Conservation (phyloP, 192 early-diverging fungal species). For the Phlyctochytrium arcticum region DNA sequence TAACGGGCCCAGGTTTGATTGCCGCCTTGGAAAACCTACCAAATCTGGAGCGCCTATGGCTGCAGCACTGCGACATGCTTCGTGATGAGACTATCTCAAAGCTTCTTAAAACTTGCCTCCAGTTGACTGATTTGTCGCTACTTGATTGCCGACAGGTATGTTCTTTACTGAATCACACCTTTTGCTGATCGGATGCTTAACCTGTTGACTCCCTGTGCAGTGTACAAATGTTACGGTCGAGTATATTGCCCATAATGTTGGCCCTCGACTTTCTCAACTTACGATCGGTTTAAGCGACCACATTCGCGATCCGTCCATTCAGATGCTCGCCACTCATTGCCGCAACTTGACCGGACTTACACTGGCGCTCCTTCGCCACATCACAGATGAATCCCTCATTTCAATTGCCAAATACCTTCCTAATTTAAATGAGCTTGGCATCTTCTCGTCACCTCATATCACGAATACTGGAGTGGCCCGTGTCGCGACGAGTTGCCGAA, state of each 20-base stretch:
- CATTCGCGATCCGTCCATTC: constrained; percentile 30
- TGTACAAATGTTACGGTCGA: constrained; percentile 1
- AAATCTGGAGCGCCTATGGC: constrained; percentile 8
- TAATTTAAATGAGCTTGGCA: constrained; percentile 23
- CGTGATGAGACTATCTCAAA: neutral
- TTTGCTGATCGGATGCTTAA: neutral
- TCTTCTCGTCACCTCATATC: constrained; percentile 28
- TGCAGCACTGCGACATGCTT: constrained; percentile 20
- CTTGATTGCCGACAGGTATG: constrained; percentile 18
- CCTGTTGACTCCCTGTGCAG: neutral
- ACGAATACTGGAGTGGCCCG: constrained; percentile 26
- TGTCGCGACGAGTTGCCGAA: constrained; percentile 11
- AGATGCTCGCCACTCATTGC: constrained; percentile 24
- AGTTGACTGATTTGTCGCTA: constrained; percentile 16
- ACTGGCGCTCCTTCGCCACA: constrained; percentile 30
- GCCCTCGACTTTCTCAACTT: constrained; percentile 28
- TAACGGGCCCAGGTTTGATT: constrained; percentile 4
- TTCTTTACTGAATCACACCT: neutral
- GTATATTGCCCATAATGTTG: neutral
- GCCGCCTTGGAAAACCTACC: neutral
- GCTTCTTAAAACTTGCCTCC: neutral
- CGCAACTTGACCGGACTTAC: constrained; percentile 16
- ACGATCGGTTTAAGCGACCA: constrained; percentile 30
- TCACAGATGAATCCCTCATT: constrained; percentile 31
- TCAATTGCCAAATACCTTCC: constrained; percentile 26